Evolutionary conservation across 805 yeast species (phyloP).

Genomic region (Dipodascus albidus): DNA sequence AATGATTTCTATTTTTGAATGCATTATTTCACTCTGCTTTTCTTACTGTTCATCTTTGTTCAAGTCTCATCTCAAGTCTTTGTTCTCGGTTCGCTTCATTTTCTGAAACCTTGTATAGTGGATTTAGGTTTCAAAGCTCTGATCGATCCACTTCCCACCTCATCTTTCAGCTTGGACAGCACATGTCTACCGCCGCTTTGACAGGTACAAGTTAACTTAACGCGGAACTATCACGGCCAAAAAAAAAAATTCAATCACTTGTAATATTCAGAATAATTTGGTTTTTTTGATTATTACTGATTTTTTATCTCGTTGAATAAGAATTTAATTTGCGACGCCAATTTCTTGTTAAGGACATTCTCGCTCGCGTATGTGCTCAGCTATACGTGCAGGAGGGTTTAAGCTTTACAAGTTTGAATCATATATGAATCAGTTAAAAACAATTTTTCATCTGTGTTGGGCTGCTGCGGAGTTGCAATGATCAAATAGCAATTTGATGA

Average conservation of each 20-base stretch:
- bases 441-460: not conserved
- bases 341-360: not conserved
- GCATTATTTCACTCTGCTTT: too few relatives aligned
- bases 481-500: not conserved
- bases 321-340: too few relatives aligned
- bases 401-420: slow-evolving; percentile 1
- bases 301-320: too few relatives aligned
- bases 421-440: slow-evolving; percentile 1
- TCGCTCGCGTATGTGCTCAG: not conserved
- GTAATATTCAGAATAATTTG: too few relatives aligned
- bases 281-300: too few relatives aligned
- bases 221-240: too few relatives aligned
- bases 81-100: not conserved
- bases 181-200: slow-evolving; percentile 1
- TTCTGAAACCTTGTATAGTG: not conserved
- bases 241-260: too few relatives aligned
- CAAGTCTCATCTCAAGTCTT: not conserved
- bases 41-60: not conserved
- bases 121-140: not conserved
- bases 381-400: not conserved
- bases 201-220: not conserved
- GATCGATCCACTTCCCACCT: not conserved
- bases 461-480: not conserved
- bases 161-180: slow-evolving; percentile 1
- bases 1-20: too few relatives aligned